These are phyloP conservation scores for Mycena rosella DNA, from an alignment of 768 basidiomycete species.

Conservation along the genomic window DNA sequence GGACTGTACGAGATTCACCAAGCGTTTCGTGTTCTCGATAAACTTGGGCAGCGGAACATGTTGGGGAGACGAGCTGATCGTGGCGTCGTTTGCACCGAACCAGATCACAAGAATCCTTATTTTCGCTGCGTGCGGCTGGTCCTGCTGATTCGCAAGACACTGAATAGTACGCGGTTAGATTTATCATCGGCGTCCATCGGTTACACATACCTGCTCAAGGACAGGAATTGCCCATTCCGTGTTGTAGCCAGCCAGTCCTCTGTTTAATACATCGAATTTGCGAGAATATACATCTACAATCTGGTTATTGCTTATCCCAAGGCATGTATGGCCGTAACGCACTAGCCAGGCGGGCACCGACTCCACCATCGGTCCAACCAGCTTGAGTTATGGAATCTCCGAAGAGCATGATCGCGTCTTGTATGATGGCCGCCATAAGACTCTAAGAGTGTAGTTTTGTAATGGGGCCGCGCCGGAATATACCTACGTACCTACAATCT, in stretches of 20 bases:
- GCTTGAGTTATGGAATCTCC: conserved; percentile 88
- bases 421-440: conserved; percentile 67
- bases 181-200: too few relatives aligned
- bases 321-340: neutral
- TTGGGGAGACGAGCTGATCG: conserved; percentile 72
- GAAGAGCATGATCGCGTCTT: conserved; percentile 80
- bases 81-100: conserved; percentile 93
- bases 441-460: too few relatives aligned
- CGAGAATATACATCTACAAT: conserved; percentile 78
- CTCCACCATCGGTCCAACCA: conserved; percentile 70
- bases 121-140: conserved; percentile 63
- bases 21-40: conserved; percentile 69
- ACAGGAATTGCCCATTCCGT: conserved; percentile 88
- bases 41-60: conserved; percentile 81
- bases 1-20: conserved; percentile 73
- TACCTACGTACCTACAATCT: too few relatives aligned
- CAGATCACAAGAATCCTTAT: conserved; percentile 86
- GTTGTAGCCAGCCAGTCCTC: conserved; percentile 89
- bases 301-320: conserved; percentile 7
- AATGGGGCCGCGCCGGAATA: too few relatives aligned
- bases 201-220: conserved; percentile 84
- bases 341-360: conserved; percentile 79
- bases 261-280: conserved; percentile 88
- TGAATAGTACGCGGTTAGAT: too few relatives aligned
- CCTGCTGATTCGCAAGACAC: conserved; percentile 69